Evolutionary conservation across 1,284 basidiomycete species (phyloP).

Genomic region (Fistulinella cinereoalba): DNA sequence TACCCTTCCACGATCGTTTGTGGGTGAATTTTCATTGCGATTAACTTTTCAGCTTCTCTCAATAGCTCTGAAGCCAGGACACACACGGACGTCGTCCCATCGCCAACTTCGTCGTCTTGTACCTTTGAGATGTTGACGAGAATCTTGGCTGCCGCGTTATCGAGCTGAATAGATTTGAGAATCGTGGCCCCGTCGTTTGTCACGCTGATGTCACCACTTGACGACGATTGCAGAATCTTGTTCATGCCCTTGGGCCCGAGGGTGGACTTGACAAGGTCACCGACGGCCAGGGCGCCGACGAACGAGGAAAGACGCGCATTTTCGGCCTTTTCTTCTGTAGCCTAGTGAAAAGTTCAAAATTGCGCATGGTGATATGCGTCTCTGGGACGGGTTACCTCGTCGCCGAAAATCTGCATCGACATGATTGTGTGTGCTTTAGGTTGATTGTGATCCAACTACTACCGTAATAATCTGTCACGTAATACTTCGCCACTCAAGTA

Average conservation of each 20-base stretch:
- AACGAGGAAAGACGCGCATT: constrained; percentile 98
- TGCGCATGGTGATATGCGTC: background rate
- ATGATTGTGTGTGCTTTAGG: constrained; percentile 24
- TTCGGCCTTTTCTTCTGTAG: constrained; percentile 97
- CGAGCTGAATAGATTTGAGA: constrained; percentile 94
- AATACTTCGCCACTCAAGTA: no score
- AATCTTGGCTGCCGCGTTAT: constrained; percentile 99
- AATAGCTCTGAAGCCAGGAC: constrained; percentile 92
- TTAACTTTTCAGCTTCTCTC: constrained; percentile 94
- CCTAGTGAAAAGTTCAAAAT: constrained; percentile 47
- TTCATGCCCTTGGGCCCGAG: constrained; percentile 98
- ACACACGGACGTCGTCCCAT: constrained; percentile 94
- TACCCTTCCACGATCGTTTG: constrained; percentile 99
- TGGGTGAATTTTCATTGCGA: constrained; percentile 92
- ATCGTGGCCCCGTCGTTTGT: constrained; percentile 99
- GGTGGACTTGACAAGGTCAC: constrained; percentile 97
- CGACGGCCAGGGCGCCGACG: constrained; percentile 94
- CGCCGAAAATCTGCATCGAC: constrained; percentile 48
- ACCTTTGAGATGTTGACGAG: constrained; percentile 99
- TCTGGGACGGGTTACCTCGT: constrained; percentile 32
- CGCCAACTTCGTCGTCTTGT: constrained; percentile 98
- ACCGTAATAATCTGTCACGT: background rate
- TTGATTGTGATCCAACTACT: constrained; percentile 5
- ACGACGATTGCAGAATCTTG: constrained; percentile 91
- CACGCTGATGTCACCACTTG: constrained; percentile 91